These are phyloP conservation scores for Candida fluviatilis DNA, from an alignment of 805 yeast species.

Conservation along the genomic window DNA sequence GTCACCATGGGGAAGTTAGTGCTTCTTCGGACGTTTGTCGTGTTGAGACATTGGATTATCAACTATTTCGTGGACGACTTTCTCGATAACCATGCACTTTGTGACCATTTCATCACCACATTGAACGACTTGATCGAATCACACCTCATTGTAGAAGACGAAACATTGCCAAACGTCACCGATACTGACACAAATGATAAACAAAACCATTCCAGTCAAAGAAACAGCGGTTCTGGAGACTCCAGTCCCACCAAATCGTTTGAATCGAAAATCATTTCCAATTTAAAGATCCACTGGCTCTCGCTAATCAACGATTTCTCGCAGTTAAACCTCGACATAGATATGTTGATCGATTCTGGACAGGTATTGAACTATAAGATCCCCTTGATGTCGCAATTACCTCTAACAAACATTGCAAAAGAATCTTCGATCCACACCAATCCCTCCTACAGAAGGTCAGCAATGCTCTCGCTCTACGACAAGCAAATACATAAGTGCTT, in stretches of 20 bases:
- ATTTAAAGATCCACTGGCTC: slow-evolving; percentile 41
- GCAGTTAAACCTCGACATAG: slow-evolving; percentile 19
- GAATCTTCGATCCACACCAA: slow-evolving; percentile 39
- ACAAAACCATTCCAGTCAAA: background rate
- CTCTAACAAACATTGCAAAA: slow-evolving; percentile 18
- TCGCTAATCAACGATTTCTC: slow-evolving; percentile 29
- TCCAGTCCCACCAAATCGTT: slow-evolving; percentile 12
- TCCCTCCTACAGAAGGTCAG: slow-evolving; percentile 41
- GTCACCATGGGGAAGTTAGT: slow-evolving; percentile 56
- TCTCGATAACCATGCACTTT: slow-evolving; percentile 24
- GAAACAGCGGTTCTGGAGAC: too few relatives aligned
- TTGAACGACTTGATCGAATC: slow-evolving; percentile 36
- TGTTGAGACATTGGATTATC: slow-evolving; percentile 82
- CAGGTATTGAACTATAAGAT: slow-evolving; percentile 13
- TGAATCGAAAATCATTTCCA: slow-evolving; percentile 33
- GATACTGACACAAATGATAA: background rate
- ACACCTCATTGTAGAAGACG: slow-evolving; percentile 16
- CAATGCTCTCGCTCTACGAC: slow-evolving; percentile 43
- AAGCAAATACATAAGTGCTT: slow-evolving; percentile 27
- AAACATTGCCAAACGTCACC: background rate
- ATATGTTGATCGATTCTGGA: slow-evolving; percentile 9
- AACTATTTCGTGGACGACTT: slow-evolving; percentile 87
- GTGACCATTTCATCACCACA: slow-evolving; percentile 46
- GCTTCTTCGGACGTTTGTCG: slow-evolving; percentile 78
- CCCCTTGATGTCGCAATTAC: slow-evolving; percentile 24